Evolutionary conservation across 768 basidiomycete genomes (phyloP), one percentile per base, ranked within the genome.

Genomic region (Sistotremastrum suecicum): DNA sequence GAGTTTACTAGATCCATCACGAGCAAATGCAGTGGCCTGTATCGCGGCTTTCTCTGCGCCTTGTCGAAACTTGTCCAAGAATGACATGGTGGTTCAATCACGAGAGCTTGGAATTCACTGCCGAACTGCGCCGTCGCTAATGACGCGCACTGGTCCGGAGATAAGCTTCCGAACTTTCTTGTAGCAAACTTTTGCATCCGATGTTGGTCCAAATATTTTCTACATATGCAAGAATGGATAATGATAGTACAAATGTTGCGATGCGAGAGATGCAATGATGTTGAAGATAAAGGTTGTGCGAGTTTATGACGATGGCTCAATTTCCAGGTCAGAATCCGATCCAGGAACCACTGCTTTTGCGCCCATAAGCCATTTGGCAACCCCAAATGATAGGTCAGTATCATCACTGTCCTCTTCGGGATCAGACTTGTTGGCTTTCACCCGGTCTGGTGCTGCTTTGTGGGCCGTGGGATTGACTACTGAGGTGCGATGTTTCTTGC

Each of bases 31-130:
- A 0, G 80, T 72, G 0, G 89, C 89, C 54, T 90, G 87, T 0
- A 80, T 64, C 29, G 80, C 78, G 1, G 87, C 88, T 60, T 87
- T 86, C 62, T 79, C 74, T 0, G 88, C 88, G 5, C 84, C 83
- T 48, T 71, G 71, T 50, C 67, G 75, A 66, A 90, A 83, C 63
- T 87, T 89, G 59, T 85, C 81, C 43, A 91, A 65, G 63, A 87
- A 63, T n/a, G 70, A 70, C 71, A 74, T 73, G 34, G 46, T 32
- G 44, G 36, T 46, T 31, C 9, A 30, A 42, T 20, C 20, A 20
- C 20, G 20, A 20, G 20, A 29, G 41, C 9, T 42, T 10, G 41
- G 41, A 30, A 29, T 10, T 42, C n/a, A 30, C 37, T 38, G 37
- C 20, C 20, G 20, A 20, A 20, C 20, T 20, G 20, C 20, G 20